These are phyloP conservation scores for Hyphodiscus sp. DNA, from an alignment of 2,329 filamentous ascomycete genomes.

Conservation along the genomic window DNA sequence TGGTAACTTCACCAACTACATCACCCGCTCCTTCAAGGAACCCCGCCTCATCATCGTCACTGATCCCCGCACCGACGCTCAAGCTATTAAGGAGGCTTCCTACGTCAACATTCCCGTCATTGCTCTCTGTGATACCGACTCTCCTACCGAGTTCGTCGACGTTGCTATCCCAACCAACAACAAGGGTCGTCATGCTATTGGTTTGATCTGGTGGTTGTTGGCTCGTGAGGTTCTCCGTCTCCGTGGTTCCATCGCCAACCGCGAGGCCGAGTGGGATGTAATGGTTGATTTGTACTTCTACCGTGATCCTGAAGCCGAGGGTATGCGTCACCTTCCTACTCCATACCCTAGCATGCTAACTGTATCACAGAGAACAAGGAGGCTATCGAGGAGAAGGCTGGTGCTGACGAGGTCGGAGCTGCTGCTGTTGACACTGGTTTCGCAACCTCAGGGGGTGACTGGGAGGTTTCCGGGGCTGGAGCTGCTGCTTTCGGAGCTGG, in stretches of 20 bases:
- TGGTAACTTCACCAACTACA: constrained; percentile 99
- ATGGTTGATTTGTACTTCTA: constrained; percentile 99
- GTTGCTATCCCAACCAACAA: constrained; percentile 99
- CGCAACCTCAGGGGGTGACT: constrained; percentile 56
- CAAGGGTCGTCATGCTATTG: constrained; percentile 99
- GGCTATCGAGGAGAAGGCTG: not conserved
- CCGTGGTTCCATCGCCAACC: constrained; percentile 90
- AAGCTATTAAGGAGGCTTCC: constrained; percentile 99
- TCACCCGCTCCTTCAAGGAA: constrained; percentile 99
- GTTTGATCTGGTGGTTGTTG: constrained; percentile 98
- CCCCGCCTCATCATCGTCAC: constrained; percentile 98
- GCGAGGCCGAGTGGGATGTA: constrained; percentile 97
- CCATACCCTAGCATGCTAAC: not conserved
- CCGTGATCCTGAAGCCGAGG: constrained; percentile 98
- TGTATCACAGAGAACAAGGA: not conserved
- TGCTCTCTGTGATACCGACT: constrained; percentile 98
- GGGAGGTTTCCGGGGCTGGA: constrained; percentile 63
- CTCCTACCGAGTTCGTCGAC: constrained; percentile 98
- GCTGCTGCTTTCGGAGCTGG: constrained; percentile 47
- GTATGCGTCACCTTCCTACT: constrained; percentile 39
- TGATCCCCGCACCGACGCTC: constrained; percentile 98
- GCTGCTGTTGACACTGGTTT: constrained; percentile 75
- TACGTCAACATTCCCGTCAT: constrained; percentile 99
- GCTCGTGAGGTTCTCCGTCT: constrained; percentile 99
- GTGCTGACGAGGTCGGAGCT: constrained; percentile 50